Evolutionary conservation across 371 early-diverging fungal species (phyloP).

Genomic region (Haplosporangium sp.): DNA sequence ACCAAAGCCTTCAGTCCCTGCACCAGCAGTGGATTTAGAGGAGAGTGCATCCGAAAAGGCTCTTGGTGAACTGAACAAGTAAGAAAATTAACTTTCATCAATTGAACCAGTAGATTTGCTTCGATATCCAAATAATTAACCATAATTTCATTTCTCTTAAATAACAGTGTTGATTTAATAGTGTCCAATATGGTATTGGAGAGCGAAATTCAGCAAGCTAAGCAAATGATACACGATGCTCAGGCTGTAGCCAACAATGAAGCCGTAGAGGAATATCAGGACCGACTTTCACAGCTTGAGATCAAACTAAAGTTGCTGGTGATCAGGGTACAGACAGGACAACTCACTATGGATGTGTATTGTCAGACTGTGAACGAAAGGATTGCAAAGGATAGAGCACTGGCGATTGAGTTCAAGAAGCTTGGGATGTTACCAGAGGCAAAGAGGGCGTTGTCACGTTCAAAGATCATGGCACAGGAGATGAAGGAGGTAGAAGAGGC

Average conservation of each 20-base stretch:
- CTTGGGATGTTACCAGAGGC: conserved; percentile 74
- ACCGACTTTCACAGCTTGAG: conserved; percentile 75
- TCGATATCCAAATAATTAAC: not conserved
- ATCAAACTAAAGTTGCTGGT: conserved; percentile 88
- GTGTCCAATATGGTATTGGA: conserved; percentile 86
- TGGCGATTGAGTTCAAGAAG: conserved; percentile 79
- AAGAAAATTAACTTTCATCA: conserved; percentile 50
- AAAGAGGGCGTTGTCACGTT: conserved; percentile 72
- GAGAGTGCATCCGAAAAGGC: conserved; percentile 45
- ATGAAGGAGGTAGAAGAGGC: conserved; percentile 82
- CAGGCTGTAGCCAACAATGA: conserved; percentile 57
- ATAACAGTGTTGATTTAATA: conserved; percentile 73
- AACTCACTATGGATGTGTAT: conserved; percentile 80
- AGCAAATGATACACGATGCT: conserved; percentile 62
- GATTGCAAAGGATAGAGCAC: conserved; percentile 73
- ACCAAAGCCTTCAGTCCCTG: conserved; percentile 6
- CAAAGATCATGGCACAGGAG: conserved; percentile 86
- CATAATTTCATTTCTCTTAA: not conserved
- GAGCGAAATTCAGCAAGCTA: conserved; percentile 69
- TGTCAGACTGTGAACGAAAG: conserved; percentile 65
- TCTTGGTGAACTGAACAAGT: conserved; percentile 66
- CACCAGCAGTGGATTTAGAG: conserved; percentile 11
- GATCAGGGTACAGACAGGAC: conserved; percentile 80
- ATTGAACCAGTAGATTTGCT: not conserved
- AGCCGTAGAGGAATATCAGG: conserved; percentile 71